These are phyloP conservation scores for Yamadazyma diospyri DNA, from an alignment of 1,139 yeast genomes.

Conservation along the genomic window DNA sequence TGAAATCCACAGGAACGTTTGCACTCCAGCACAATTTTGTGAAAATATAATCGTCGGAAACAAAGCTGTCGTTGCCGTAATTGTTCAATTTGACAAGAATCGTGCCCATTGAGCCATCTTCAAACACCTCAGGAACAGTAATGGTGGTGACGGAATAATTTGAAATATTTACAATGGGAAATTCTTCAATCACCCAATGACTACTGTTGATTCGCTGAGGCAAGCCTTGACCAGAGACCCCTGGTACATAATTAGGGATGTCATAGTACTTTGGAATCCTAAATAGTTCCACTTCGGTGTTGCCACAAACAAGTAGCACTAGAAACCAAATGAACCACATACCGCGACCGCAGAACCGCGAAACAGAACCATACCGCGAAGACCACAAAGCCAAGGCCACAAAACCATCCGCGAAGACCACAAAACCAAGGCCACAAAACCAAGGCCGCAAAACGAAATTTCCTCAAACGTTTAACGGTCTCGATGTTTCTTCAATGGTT, in stretches of 20 bases:
- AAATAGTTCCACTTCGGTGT: constrained; percentile 36
- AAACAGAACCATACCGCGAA: no score
- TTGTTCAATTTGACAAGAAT: constrained; percentile 34
- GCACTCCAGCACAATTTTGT: constrained; percentile 48
- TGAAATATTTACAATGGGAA: constrained; percentile 24
- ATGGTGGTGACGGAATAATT: constrained; percentile 4
- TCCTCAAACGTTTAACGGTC: no score
- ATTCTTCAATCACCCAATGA: constrained; percentile 24
- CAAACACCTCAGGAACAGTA: constrained; percentile 13
- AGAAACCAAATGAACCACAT: no score
- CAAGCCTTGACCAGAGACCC: background rate
- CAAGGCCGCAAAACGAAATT: no score
- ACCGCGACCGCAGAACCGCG: no score
- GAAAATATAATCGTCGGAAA: constrained; percentile 29
- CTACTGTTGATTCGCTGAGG: constrained; percentile 21
- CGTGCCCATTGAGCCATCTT: constrained; percentile 13
- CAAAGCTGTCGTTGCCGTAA: constrained; percentile 25
- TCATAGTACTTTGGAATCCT: constrained; percentile 35
- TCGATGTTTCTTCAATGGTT: no score
- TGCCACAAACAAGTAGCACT: constrained; percentile 11
- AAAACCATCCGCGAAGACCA: no score
- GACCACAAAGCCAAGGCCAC: no score
- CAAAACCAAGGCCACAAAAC: no score
- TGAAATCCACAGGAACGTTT: constrained; percentile 31
- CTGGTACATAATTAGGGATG: constrained; percentile 16